Evolutionary conservation across 2,329 filamentous ascomycete genomes (phyloP), one percentile per base, ranked within the genome.

Genomic region (Ceratocystis cubensis): DNA sequence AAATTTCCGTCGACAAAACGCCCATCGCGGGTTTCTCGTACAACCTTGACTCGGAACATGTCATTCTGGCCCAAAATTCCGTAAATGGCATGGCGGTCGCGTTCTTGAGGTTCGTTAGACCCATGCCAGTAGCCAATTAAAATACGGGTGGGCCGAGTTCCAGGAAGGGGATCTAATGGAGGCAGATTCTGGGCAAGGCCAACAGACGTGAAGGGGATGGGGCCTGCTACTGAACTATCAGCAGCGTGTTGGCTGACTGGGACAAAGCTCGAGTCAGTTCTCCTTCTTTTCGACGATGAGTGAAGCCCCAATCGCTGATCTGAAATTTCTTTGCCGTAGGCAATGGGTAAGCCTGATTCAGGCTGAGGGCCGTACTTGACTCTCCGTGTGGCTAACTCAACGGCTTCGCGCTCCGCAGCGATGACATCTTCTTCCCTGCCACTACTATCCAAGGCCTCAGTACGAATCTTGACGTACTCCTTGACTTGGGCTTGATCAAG

Each of bases 11-110:
- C 77, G 0, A 84, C 75, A 37, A 78, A 79, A 0, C 82, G 79
- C 2, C 84, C 84, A 70, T 86, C 83, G 2, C 83, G 80, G 0
- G 84, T 86, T 70, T 84, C 79, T 5, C 81, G 77, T 0, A 83
- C 79, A 0, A 87, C 76, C 72, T 86, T 86, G 65, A 86, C 82
- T 0, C 84, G 76, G 71, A 87, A 86, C 79, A 84, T 85, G 69
- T 86, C 83, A 66, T 85, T 85, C 20, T 80, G 79, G 0, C 83
- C 83, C 0, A 87, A 73, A 10, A 87, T 84, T 2, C 84, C 84
- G 65, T 82, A 84, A 0, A 86, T 82, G 0, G 84, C 84, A 70
- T 87, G 84, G 64, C 83, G 82, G 71, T 86, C 78, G 13, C 75
- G 74, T 1, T 75, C 72, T 1, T 78, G 73, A 0, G 72, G 50